A percentile compares a stretch with the other conserved stretches of the same genome.
These are phyloP conservation scores for Fusarium sp. DNA, from an alignment of 2,329 filamentous ascomycete species.

Conservation along the genomic window DNA sequence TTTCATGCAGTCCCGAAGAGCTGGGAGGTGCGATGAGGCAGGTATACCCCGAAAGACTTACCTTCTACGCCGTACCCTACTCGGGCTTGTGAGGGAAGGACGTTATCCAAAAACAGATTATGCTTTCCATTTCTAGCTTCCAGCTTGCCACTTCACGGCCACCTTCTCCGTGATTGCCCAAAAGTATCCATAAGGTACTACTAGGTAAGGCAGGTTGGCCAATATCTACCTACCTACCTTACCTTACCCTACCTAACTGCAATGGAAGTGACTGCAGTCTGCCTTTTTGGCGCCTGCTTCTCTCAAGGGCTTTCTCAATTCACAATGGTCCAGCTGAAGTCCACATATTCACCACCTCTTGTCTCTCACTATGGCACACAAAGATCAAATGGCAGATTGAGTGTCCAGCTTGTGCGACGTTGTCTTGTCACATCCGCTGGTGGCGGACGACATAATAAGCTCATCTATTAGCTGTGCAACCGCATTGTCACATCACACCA, in stretches of 20 bases:
- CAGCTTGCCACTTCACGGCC: conserved; percentile 34
- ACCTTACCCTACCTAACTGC: background rate
- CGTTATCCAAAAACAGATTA: conserved; percentile 28
- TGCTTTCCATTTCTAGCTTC: conserved; percentile 33
- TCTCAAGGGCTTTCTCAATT: conserved; percentile 1
- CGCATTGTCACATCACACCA: conserved; percentile 25
- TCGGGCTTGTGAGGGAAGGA: conserved; percentile 14
- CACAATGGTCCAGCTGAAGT: conserved; percentile 3
- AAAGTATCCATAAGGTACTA: background rate
- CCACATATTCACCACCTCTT: conserved; percentile 1
- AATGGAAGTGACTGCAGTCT: background rate
- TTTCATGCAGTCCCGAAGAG: conserved; percentile 6
- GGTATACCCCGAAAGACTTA: conserved; percentile 5
- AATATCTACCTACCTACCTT: background rate
- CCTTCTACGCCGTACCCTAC: conserved; percentile 5
- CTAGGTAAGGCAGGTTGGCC: background rate
- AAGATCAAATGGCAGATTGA: conserved; percentile 20
- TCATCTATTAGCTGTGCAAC: conserved; percentile 24
- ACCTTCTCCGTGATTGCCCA: conserved; percentile 20
- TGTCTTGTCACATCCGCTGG: conserved; percentile 12
- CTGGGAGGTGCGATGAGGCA: conserved; percentile 17
- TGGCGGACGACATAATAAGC: conserved; percentile 34
- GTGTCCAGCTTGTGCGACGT: conserved; percentile 19
- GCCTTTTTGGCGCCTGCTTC: conserved; percentile 1
- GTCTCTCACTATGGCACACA: conserved; percentile 22